phyloP scores from a whole-genome alignment of 345 rosid species.

The Eucalyptus erythrocorys region DNA sequence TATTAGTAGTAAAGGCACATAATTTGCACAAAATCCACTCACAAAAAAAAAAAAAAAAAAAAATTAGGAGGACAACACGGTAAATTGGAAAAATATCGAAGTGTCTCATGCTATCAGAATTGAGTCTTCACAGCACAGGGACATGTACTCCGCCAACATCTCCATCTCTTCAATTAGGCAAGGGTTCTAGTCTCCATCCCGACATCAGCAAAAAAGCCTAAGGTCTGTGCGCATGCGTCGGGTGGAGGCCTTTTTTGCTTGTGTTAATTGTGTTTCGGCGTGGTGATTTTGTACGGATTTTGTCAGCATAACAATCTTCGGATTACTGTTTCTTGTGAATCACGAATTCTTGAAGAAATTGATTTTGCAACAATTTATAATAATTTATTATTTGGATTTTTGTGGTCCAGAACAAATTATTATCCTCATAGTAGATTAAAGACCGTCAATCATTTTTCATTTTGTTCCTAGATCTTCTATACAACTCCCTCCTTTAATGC shows the following conservation, averaged over 20 bases:
- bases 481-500: too few species aligned
- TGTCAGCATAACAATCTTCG: too few species aligned
- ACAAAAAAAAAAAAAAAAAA: too few species aligned
- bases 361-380: too few species aligned
- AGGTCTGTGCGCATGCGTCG: background rate
- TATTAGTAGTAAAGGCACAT: background rate
- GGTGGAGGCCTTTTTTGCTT: background rate
- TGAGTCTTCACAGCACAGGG: background rate
- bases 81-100: conserved; percentile 28
- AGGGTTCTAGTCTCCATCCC: background rate
- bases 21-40: background rate
- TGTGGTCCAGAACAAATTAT: fast-evolving
- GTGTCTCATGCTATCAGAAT: background rate
- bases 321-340: too few species aligned
- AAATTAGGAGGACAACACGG: background rate
- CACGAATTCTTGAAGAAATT: fast-evolving
- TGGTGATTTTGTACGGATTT: too few species aligned
- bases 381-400: too few species aligned
- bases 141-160: background rate
- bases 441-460: fast-evolving
- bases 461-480: too few species aligned
- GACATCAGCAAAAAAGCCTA: background rate
- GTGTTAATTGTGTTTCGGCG: too few species aligned
- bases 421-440: too few species aligned
- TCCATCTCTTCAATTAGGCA: background rate